Base-by-base conservation (phyloP, 2,329 filamentous ascomycete genomes). In the Leptographium wingfieldii region DNA sequence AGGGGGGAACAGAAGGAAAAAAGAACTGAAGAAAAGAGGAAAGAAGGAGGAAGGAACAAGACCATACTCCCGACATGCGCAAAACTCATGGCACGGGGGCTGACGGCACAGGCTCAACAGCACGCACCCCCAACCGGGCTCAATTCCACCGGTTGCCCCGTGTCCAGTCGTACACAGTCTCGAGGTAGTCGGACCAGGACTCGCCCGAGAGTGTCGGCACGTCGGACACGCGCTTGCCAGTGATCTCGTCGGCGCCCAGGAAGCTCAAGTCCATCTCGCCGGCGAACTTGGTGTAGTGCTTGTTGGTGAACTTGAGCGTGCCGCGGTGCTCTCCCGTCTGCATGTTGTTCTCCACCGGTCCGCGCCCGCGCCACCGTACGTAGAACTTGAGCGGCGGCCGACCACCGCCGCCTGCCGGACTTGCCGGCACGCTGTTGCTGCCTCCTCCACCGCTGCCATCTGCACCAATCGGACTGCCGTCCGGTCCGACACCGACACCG, bases 211-310 rank as follows among this genome's bases (percentile, higher is more conserved):
- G 35, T 25, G 59, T 61, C 5, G 65, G 62, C 38, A 64, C 63
- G 55, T 64, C 59, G 2, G 61, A 65, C 22, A 65, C 58, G 29
- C 68, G 68, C 46, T 64, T 66, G 55, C 63, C 68, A 1, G 59
- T 65, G 62, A 69, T 66, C n/a, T 62, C 46, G 57, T 58, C 55
- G 3, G 56, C 64, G 33, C 63, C 65, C 9, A 68, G 63, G 31
- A 66, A 66, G n/a, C 57, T 48, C 11, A 69, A 59, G 58, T 66
- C 62, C 57, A 66, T 65, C 55, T 64, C 57, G 55, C 65, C 68
- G 0, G 62, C 49, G 56, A 70, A 69, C 38, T 61, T 65, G 31
- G 65, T 65, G 64, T 67, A 69, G 56, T 66, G 63, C 38, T 66
- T 63, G 59, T 67, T 66, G 1, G 63, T 58, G 51, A 69, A 70